Base-by-base conservation (phyloP, 306 rosid species). In the Lotus japonicus region DNA sequence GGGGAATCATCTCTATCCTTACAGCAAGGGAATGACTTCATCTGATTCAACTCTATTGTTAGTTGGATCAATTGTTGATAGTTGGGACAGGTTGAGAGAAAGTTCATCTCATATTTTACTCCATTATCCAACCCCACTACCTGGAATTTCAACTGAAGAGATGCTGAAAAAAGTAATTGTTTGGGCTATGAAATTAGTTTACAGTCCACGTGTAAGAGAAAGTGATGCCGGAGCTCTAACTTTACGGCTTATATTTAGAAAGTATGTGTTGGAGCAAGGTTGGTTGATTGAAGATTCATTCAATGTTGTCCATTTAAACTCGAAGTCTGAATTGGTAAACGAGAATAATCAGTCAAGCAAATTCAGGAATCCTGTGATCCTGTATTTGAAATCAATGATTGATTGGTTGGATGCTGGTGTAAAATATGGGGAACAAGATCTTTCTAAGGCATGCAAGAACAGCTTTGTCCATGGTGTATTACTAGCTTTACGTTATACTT, bases 171-270 rank as follows among this genome's bases (percentile, higher is more conserved):
- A 76, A 38, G 80, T 86, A 78, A 83, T 87, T 74, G 57, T 70
- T 54, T 94, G 96, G 87, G 91, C 99, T 41, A 88, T 76, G 87
- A 82, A 59, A 72, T 88, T 90, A 81, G 95, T 90, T 80, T 94
- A 90, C 82, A 94, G 99, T 80, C 96, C 95, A 16, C 99, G 97
- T 71, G 99, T 94, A 73, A 84, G 99, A 84, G 99, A 94, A 81
- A 88, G 97, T 80, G 99, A 94, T 76, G 99, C 99, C 39, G 99
- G 99, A 73, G 96, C 99, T 77, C 79, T 94, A 52, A 75, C 87
- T 50, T 79, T 94, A 62, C 86, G 97, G 65, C 89, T 94, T 56
- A 73, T 90, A 60, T 94, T 94, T 84, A 83, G 92, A 70, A 94
- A 94, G 83, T 94, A 94, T 68, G 97, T 87, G 16, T 53, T 90